Base-by-base conservation (phyloP, 108 stramenopile species). In the Skeletonema menzelii region DNA sequence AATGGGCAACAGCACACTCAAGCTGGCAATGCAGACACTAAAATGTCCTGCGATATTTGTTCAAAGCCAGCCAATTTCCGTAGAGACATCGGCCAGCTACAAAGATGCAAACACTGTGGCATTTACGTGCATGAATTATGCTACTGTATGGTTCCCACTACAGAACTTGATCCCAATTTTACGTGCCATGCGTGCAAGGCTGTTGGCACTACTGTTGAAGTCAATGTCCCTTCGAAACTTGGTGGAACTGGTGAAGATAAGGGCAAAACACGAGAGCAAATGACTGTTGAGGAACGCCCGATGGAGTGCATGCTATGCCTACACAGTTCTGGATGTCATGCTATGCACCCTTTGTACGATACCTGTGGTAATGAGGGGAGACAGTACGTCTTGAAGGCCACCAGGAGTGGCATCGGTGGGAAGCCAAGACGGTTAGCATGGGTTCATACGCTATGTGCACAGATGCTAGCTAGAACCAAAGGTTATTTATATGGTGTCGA, bases 291-390 rank as follows among this genome's bases (percentile, higher is more conserved):
- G 4, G 44, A 34, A 28, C 80, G 87, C 4, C 85, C 87, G 10
- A 82, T 79, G 7, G 81, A 86, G 24, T 88, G 87, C 72, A 60
- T 70, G 19, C 58, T 88, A 53, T 88, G 87, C 58, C 63, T 49
- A 46, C 56, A 60, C 58, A 71, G 72, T 56, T 32, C 63, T 10
- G 85, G 78, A 11, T 70, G 63, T 14, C 87, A 84, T 30, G 85
- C 87, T 12, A 88, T 88, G 87, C 87, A 86, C 69, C 84, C 84
- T 12, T 20, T 88, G 0, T 76, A 67, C 27, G 87, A 88, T 57
- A 64, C 72, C 5, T 60, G 78, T 42, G 85, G 85, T 8, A 24
- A 27, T 8, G 42, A 71, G 6, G 87, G 83, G 13, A 40, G 77
- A 53, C 87, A 88, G 24, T 40, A 15, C 58, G 73, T 57, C 34